Evolutionary conservation across 2,329 filamentous ascomycete species (phyloP).

Genomic region (Alternaria arbusti): DNA sequence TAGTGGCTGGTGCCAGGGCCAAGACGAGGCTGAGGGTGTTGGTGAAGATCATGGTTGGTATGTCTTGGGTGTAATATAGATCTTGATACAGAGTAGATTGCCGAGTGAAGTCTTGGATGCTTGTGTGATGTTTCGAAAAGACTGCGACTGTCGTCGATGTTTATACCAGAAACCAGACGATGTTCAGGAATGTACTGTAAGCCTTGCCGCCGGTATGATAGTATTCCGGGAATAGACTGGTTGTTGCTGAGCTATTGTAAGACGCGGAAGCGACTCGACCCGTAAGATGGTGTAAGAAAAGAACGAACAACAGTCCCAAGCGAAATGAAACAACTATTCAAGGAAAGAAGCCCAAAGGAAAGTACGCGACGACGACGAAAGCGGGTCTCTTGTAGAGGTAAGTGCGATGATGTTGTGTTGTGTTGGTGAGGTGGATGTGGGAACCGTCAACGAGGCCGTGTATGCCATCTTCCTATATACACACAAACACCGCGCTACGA

Average conservation of each 20-base stretch:
- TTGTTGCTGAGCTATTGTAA: background rate
- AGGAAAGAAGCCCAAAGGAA: background rate
- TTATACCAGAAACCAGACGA: background rate
- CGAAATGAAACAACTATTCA: background rate
- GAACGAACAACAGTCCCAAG: too few species aligned
- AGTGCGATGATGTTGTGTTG: background rate
- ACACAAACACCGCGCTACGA: background rate
- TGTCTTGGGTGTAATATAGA: too few species aligned
- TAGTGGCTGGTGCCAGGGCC: conserved; percentile 40
- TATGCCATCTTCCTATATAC: conserved; percentile 13
- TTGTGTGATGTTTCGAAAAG: conserved; percentile 5
- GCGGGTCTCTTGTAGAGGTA: background rate
- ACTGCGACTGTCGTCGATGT: background rate
- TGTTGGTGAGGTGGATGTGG: background rate
- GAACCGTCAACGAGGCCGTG: background rate
- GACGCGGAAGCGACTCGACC: background rate
- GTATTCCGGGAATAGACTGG: background rate
- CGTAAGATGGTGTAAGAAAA: too few species aligned
- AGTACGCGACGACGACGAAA: background rate
- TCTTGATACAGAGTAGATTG: too few species aligned
- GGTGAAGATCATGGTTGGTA: conserved; percentile 49
- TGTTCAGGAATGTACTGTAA: background rate
- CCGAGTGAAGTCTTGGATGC: conserved; percentile 12
- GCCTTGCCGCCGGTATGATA: background rate
- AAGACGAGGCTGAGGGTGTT: conserved; percentile 38